Conservation (phyloP, 306 rosid species). For the Lathyrus aphaca region DNA sequence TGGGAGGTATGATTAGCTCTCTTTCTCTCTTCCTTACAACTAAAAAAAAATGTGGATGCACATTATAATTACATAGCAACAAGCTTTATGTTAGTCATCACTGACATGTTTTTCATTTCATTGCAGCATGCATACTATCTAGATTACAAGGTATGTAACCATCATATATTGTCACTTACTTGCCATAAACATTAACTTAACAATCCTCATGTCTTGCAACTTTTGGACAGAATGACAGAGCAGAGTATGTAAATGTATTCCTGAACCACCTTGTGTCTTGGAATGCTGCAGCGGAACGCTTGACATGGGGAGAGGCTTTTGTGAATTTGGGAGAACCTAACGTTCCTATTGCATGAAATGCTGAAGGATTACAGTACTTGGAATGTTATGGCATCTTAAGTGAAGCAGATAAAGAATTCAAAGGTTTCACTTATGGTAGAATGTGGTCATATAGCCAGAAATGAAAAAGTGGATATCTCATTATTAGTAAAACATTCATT, state of each 20-base stretch:
- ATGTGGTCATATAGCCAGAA: slow-evolving; percentile 9
- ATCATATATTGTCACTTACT: slow-evolving; percentile 9
- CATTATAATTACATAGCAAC: background rate
- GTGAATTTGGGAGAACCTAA: slow-evolving; percentile 91
- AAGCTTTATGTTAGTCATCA: slow-evolving; percentile 17
- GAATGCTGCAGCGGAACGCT: slow-evolving; percentile 69
- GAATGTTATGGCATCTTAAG: slow-evolving; percentile 24
- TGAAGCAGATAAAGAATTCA: slow-evolving; percentile 25
- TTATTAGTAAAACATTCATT: slow-evolving; percentile 10
- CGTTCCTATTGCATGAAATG: slow-evolving; percentile 73
- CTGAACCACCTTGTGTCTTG: slow-evolving; percentile 91
- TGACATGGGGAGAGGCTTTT: slow-evolving; percentile 72
- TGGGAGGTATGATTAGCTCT: slow-evolving; percentile 79
- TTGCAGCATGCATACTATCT: slow-evolving; percentile 92
- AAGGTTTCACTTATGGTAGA: slow-evolving; percentile 27
- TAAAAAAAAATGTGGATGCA: background rate
- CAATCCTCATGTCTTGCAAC: slow-evolving; percentile 6
- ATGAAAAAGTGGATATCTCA: background rate
- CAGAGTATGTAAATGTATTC: slow-evolving; percentile 68
- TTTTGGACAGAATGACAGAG: slow-evolving; percentile 79
- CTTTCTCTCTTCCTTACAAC: slow-evolving; percentile 24
- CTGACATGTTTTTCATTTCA: slow-evolving; percentile 43
- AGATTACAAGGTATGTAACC: slow-evolving; percentile 79
- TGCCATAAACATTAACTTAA: slow-evolving; percentile 26
- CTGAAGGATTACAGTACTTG: slow-evolving; percentile 4